Evolutionary conservation across 2,329 filamentous ascomycete genomes (phyloP).

Genomic region (Neonectria faginata): DNA sequence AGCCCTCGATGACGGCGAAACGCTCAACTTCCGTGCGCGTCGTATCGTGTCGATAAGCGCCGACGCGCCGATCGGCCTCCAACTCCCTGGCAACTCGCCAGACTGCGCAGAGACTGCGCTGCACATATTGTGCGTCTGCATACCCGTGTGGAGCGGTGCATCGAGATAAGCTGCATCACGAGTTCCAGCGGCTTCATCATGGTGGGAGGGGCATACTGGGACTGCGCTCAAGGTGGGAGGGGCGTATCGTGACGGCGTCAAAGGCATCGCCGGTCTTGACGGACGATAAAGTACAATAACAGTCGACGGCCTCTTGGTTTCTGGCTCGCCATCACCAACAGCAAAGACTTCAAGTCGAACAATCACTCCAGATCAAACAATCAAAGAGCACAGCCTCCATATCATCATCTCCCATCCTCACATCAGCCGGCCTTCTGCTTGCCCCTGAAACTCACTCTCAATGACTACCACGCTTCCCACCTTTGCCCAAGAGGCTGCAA

Average conservation of each 20-base stretch:
- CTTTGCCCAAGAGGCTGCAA: slow-evolving; percentile 1
- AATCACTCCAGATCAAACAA: not conserved
- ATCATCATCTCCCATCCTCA: not conserved
- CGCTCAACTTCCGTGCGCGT: not conserved
- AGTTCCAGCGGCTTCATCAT: not conserved
- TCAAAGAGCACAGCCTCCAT: not conserved
- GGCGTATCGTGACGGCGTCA: slow-evolving; percentile 1
- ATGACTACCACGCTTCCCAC: not conserved
- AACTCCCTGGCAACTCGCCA: not conserved
- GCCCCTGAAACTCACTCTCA: not conserved
- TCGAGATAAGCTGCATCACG: slow-evolving; percentile 1
- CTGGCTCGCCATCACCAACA: not conserved
- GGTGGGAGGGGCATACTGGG: not conserved
- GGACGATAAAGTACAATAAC: not conserved
- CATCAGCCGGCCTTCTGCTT: not conserved
- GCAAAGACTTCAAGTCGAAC: not conserved
- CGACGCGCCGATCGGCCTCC: not conserved
- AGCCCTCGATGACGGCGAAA: slow-evolving; percentile 1
- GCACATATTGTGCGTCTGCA: not conserved
- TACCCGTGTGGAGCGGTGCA: slow-evolving; percentile 1
- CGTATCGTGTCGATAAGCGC: not conserved
- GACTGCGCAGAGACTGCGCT: not conserved
- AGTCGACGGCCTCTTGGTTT: not conserved
- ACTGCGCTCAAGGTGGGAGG: not conserved
- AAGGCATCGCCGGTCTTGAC: not conserved